phyloP scores from a whole-genome alignment of 2,329 filamentous ascomycete species.

The Arthrobotrys musiformis region DNA sequence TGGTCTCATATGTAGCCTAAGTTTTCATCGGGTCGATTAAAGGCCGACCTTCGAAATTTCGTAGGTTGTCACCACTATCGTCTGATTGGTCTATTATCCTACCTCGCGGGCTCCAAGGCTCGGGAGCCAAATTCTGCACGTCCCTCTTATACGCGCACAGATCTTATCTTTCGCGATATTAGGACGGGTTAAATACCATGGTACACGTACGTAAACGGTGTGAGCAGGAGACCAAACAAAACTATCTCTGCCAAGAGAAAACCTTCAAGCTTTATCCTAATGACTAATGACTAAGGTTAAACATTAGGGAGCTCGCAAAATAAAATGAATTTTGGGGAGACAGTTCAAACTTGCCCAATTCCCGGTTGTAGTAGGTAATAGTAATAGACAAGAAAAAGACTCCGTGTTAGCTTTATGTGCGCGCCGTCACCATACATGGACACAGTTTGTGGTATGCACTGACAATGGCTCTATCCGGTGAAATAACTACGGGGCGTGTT shows the following conservation, averaged over 20 bases:
- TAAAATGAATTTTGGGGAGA: neutral
- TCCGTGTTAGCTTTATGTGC: neutral
- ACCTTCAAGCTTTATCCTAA: neutral
- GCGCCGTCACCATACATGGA: neutral
- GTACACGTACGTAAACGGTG: neutral
- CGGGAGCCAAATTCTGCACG: constrained; percentile 2
- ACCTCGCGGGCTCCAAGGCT: neutral
- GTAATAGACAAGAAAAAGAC: neutral
- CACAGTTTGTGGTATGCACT: neutral
- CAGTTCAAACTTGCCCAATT: neutral
- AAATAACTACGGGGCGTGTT: constrained; percentile 2
- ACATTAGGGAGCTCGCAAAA: neutral
- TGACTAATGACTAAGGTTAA: neutral
- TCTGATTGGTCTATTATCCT: neutral
- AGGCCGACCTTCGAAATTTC: no score
- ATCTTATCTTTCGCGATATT: neutral
- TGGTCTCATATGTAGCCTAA: no score
- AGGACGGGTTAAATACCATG: neutral
- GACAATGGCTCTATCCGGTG: constrained; percentile 1
- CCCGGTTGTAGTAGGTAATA: neutral
- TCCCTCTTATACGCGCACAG: neutral
- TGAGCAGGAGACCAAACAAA: neutral
- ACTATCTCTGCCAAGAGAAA: neutral
- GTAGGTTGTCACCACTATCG: neutral
- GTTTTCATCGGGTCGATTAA: no score